Base-by-base conservation (phyloP, 192 early-diverging fungal genomes). In the Entophlyctis helioformis region DNA sequence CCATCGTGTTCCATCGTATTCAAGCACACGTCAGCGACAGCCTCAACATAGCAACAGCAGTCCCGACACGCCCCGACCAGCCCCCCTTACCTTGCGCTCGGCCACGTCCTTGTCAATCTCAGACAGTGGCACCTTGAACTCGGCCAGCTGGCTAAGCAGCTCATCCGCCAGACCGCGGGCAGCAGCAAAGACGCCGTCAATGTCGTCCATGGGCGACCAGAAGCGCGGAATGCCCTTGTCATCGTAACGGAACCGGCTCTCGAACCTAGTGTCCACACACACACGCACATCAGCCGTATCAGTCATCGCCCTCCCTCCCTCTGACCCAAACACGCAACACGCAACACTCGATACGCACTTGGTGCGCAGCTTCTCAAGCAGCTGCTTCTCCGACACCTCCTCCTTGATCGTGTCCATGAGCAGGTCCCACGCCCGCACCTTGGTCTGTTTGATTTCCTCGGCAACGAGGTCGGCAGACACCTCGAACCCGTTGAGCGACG, bases 131-230 rank as follows among this genome's bases (percentile, higher is more conserved):
- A 74, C 65, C 42, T 87, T 81, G 48, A 96, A 79, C 22, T 78
- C 82, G 37, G 81, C 71, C 55, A 83, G 85, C 41, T 83, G 50
- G 3, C 72, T 66, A 13, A 90, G 62, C 42, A 94, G 53, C 22
- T 71, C 46, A 41, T 77, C 66, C 0, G 78, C 76, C 60, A 78
- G 43, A 12, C 10, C 6, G 11, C 25, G 73, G 2, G 93, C 84
- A 26, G 54, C 55, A 28, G 76, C 70, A 66, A 89, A 98, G 45
- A 74, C 72, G 18, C 71, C 65, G 57, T 98, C 93, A 44, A 98
- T 94, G 60, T 94, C 91, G 63, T 98, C 96, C 21, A 79, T 76
- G 2, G 91, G 86, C 44, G 77, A 83, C 96, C 96, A 98, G 25
- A 98, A 83, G 33, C 88, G 73, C 16, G 96, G 96, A 21, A 97